These are phyloP conservation scores for Senna tora DNA, from an alignment of 306 rosid genomes.

Conservation along the genomic window DNA sequence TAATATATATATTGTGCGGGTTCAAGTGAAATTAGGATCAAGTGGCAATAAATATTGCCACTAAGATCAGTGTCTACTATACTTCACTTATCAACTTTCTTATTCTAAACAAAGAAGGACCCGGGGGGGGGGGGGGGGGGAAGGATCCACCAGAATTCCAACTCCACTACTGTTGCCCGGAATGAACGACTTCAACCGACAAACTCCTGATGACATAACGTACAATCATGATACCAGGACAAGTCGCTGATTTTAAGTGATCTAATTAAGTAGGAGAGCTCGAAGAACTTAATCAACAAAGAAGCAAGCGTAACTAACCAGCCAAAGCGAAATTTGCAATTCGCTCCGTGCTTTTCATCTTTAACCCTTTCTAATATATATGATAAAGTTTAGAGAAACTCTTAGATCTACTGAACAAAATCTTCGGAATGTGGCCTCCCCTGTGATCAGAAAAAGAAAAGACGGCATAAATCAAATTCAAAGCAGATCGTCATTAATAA, in stretches of 20 bases:
- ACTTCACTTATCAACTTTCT: neutral
- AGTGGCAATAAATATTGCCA: neutral
- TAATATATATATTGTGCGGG: neutral
- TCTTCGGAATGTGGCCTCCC: slow-evolving; percentile 44
- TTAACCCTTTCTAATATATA: slow-evolving; percentile 12
- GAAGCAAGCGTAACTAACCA: slow-evolving; percentile 51
- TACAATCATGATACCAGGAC: neutral
- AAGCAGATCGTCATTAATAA: slow-evolving; percentile 2
- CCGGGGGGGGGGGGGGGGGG: too few species aligned
- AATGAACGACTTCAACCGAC: neutral
- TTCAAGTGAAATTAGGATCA: neutral
- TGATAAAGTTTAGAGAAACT: slow-evolving; percentile 24
- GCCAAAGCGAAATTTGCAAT: slow-evolving; percentile 85
- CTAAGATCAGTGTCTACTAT: slow-evolving; percentile 1
- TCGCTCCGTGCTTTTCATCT: slow-evolving; percentile 83
- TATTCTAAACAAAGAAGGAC: neutral
- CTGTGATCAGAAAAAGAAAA: slow-evolving; percentile 47
- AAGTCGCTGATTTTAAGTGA: neutral
- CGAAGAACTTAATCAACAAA: neutral
- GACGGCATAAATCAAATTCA: slow-evolving; percentile 26
- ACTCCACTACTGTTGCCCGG: neutral
- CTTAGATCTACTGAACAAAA: slow-evolving; percentile 46
- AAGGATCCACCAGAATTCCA: neutral
- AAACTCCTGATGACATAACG: neutral
- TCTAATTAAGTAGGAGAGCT: neutral